Evolutionary conservation across 192 early-diverging fungal genomes (phyloP).

Genomic region (Entomortierella beljakovae): DNA sequence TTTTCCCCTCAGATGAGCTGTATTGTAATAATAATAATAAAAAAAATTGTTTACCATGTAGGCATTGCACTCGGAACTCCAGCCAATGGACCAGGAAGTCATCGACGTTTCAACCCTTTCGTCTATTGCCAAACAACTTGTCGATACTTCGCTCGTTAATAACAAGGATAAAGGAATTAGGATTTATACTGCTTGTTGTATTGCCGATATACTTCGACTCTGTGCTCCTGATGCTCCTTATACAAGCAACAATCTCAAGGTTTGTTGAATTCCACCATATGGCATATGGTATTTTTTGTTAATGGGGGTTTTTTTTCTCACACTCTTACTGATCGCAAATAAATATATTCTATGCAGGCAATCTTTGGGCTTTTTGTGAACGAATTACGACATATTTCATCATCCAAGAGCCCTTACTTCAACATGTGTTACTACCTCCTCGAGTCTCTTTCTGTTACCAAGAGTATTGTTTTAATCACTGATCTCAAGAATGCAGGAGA

Average conservation of each 20-base stretch:
- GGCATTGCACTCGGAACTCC: slow-evolving; percentile 82
- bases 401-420: slow-evolving; percentile 73
- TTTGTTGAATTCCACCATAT: slow-evolving; percentile 46
- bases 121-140: slow-evolving; percentile 73
- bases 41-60: slow-evolving; percentile 34
- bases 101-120: slow-evolving; percentile 76
- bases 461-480: slow-evolving; percentile 82
- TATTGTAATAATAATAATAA: not conserved
- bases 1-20: not conserved
- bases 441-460: slow-evolving; percentile 88
- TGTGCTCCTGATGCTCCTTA: slow-evolving; percentile 97
- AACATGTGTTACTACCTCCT: slow-evolving; percentile 85
- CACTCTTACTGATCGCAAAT: not conserved
- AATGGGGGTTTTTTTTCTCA: not conserved
- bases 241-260: slow-evolving; percentile 77
- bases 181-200: slow-evolving; percentile 82
- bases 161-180: slow-evolving; percentile 88
- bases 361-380: slow-evolving; percentile 88
- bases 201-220: slow-evolving; percentile 91
- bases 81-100: slow-evolving; percentile 78
- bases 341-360: slow-evolving; percentile 45
- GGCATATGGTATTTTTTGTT: too few relatives aligned
- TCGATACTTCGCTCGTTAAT: slow-evolving; percentile 70
- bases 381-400: slow-evolving; percentile 76
- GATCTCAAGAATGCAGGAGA: slow-evolving; percentile 84